Evolutionary conservation across 768 basidiomycete species (phyloP).

Genomic region (Agrocybe praecox): DNA sequence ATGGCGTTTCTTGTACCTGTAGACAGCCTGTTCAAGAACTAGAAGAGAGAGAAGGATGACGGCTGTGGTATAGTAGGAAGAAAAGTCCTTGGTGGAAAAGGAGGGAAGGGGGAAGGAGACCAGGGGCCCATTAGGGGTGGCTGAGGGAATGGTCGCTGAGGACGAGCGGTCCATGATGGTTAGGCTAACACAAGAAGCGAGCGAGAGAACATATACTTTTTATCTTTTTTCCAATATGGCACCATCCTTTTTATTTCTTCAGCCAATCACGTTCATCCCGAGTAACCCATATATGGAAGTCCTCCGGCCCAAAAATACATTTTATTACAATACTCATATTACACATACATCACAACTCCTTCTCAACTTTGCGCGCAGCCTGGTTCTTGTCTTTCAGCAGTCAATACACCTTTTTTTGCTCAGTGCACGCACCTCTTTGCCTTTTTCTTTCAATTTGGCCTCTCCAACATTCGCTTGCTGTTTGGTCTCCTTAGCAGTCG

Average conservation of each 20-base stretch:
- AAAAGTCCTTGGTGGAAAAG: constrained; percentile 36
- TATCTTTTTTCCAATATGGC: constrained; percentile 25
- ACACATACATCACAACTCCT: not conserved
- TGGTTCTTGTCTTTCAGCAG: not conserved
- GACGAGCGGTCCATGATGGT: constrained; percentile 41
- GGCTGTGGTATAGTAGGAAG: constrained; percentile 71
- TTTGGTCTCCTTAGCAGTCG: constrained; percentile 32
- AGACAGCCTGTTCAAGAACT: constrained; percentile 84
- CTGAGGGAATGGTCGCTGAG: constrained; percentile 45
- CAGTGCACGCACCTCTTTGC: constrained; percentile 18
- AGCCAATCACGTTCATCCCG: constrained; percentile 38
- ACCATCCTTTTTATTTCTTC: constrained; percentile 37
- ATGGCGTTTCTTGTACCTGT: constrained; percentile 85
- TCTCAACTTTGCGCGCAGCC: constrained; percentile 8
- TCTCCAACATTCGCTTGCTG: constrained; percentile 30
- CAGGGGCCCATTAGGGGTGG: constrained; percentile 39
- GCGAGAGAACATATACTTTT: constrained; percentile 2
- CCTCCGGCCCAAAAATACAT: too few species aligned
- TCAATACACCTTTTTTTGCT: not conserved
- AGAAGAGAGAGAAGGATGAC: constrained; percentile 77
- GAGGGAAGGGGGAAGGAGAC: constrained; percentile 51
- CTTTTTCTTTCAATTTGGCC: constrained; percentile 21
- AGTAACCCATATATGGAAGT: not conserved
- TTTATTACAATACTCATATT: not conserved
- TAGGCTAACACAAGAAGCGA: constrained; percentile 22